Conservation (phyloP, 2,329 filamentous ascomycete genomes). For the Calonectria pteridis region DNA sequence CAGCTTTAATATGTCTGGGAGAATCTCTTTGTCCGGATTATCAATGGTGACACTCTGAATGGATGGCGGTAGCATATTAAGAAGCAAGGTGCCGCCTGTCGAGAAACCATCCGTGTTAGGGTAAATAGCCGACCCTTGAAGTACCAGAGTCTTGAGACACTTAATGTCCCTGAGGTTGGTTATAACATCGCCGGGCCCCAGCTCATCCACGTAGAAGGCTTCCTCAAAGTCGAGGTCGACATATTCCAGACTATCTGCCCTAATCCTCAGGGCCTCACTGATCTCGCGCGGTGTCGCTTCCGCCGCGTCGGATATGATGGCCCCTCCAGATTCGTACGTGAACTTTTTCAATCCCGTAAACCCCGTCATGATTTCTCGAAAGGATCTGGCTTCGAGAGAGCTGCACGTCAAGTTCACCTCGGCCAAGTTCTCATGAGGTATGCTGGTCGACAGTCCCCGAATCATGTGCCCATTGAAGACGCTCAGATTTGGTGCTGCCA, state of each 20-base stretch:
- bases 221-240: conserved; percentile 1
- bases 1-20: neutral
- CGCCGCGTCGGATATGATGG: neutral
- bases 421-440: neutral
- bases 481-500: conserved; percentile 5
- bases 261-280: neutral
- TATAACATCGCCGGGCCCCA: neutral
- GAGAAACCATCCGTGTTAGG: neutral
- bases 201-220: neutral
- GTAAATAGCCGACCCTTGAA: neutral
- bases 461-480: neutral
- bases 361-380: neutral
- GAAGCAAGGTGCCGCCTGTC: neutral
- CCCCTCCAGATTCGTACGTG: neutral
- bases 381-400: neutral
- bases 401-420: neutral
- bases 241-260: neutral
- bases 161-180: conserved; percentile 6
- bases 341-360: neutral
- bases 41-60: neutral
- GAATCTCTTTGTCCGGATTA: neutral
- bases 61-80: neutral
- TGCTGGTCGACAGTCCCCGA: neutral
- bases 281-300: neutral
- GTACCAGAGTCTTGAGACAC: neutral